Evolutionary conservation across 306 rosid species (phyloP), one percentile per base, ranked within the genome.

Genomic region (Inga laurina): DNA sequence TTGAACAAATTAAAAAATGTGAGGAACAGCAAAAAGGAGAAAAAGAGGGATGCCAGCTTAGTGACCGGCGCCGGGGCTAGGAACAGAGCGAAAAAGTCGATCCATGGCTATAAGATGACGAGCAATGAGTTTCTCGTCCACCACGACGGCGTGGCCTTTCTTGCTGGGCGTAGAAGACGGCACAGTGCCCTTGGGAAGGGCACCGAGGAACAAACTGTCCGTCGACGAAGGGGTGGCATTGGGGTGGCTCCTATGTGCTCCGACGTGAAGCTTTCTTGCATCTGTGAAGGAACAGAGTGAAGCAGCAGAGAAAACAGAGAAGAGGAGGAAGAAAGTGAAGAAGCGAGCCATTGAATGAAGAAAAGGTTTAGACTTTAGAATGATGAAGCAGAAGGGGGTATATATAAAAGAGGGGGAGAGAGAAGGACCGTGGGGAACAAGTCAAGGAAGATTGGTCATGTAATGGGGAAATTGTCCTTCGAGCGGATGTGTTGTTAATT

Each of bases 31-130:
- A 16, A 59, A 66, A 0, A 2, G 30, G 5, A 16, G 11, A 18
- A 76, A 3, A 49, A 67, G 67, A 8, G 64, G 56, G 56, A 51
- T 57, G 77, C 57, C 66, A 92, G 81, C 79, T 76, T 72, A 93
- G 80, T 95, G 96, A 34, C 97, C 99, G 8, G 83, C 89, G 10
- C 99, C 98, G 16, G 99, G 98, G 88, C 97, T 95, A 0, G 98
- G 98, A 70, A 93, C 91, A 61, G 98, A 92, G 77, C 75, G 78
- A 3, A 90, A 85, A 83, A 77, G 77, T 30, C 91, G 90, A 18
- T 94, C 82, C 7, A 72, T 10, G 76, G 44, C 51, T 5, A 83
- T 85, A 56, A 93, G 98, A 77, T 91, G 97, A 9, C 97, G 94
- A 0, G 83, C 87, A 44, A 87, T 69, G 87, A 92, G 99, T 78